These are phyloP conservation scores for Crassisporium funariophilum DNA, from an alignment of 768 basidiomycete genomes.

Conservation along the genomic window DNA sequence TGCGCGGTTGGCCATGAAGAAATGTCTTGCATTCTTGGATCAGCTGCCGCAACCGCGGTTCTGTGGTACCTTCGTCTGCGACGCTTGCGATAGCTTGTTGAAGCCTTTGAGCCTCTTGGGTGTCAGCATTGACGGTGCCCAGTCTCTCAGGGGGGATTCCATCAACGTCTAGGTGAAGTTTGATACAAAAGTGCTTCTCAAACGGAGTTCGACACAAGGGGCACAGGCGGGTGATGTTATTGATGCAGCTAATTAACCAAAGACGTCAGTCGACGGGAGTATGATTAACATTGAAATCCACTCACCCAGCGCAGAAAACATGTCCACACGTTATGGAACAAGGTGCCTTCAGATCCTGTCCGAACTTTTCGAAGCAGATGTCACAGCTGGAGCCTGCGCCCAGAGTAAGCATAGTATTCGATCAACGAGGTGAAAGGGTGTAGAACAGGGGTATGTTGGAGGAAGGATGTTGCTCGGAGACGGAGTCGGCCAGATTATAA, in stretches of 20 bases:
- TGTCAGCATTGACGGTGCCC: slow-evolving; percentile 30
- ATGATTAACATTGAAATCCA: slow-evolving; percentile 8
- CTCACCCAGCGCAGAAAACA: slow-evolving; percentile 59
- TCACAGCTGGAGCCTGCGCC: slow-evolving; percentile 70
- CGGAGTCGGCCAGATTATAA: slow-evolving; percentile 17
- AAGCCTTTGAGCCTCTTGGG: slow-evolving; percentile 51
- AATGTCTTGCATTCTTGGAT: slow-evolving; percentile 54
- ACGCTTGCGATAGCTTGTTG: slow-evolving; percentile 55
- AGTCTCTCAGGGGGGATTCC: slow-evolving; percentile 21
- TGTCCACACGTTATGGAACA: slow-evolving; percentile 74
- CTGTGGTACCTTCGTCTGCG: slow-evolving; percentile 56
- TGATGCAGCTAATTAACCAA: slow-evolving; percentile 50
- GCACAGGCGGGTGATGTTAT: slow-evolving; percentile 51
- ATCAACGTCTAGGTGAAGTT: slow-evolving; percentile 63
- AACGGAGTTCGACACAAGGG: slow-evolving; percentile 67
- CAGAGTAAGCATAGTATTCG: slow-evolving; percentile 60
- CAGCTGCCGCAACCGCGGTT: slow-evolving; percentile 48
- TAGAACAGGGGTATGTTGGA: slow-evolving; percentile 25
- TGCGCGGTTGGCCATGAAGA: slow-evolving; percentile 46
- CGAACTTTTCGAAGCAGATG: slow-evolving; percentile 71
- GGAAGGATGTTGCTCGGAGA: slow-evolving; percentile 6
- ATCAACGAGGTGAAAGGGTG: slow-evolving; percentile 32
- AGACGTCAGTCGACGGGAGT: slow-evolving; percentile 5
- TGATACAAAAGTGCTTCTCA: slow-evolving; percentile 45
- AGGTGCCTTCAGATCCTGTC: slow-evolving; percentile 52